Conservation (phyloP, 1,284 basidiomycete species). For the Wallemia ichthyophaga region DNA sequence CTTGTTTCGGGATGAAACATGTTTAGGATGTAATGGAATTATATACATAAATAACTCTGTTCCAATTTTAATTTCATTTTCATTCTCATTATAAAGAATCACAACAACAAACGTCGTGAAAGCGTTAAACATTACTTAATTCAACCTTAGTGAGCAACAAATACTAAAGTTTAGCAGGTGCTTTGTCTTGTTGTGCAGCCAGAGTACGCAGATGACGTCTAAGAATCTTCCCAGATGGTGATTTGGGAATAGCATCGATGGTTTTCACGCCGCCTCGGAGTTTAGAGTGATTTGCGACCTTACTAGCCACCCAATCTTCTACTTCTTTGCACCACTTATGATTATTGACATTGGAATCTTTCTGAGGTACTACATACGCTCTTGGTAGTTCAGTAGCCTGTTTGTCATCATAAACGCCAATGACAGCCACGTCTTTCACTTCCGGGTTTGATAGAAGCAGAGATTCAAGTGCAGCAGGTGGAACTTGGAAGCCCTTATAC, state of each 20-base stretch:
- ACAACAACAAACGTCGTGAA: no score
- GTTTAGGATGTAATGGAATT: no score
- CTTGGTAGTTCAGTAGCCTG: conserved; percentile 48
- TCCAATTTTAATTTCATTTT: no score
- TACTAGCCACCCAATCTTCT: conserved; percentile 11
- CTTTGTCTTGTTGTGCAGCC: conserved; percentile 1
- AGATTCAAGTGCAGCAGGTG: conserved; percentile 51
- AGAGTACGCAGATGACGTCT: conserved; percentile 6
- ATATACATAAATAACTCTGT: no score
- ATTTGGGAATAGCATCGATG: conserved; percentile 8
- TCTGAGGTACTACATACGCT: neutral
- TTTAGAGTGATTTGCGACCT: conserved; percentile 15
- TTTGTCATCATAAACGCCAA: conserved; percentile 29
- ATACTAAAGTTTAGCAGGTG: neutral
- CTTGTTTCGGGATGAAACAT: neutral
- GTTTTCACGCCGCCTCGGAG: conserved; percentile 12
- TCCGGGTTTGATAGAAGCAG: conserved; percentile 38
- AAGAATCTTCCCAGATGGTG: conserved; percentile 7
- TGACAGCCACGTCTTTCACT: conserved; percentile 38
- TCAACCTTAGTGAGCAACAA: no score
- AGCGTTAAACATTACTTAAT: no score
- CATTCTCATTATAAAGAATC: no score
- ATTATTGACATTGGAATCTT: neutral
- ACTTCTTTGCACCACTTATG: conserved; percentile 6
- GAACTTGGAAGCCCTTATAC: conserved; percentile 40